Evolutionary conservation across 805 yeast species (phyloP).

Genomic region (Ogataea paradorogensis): DNA sequence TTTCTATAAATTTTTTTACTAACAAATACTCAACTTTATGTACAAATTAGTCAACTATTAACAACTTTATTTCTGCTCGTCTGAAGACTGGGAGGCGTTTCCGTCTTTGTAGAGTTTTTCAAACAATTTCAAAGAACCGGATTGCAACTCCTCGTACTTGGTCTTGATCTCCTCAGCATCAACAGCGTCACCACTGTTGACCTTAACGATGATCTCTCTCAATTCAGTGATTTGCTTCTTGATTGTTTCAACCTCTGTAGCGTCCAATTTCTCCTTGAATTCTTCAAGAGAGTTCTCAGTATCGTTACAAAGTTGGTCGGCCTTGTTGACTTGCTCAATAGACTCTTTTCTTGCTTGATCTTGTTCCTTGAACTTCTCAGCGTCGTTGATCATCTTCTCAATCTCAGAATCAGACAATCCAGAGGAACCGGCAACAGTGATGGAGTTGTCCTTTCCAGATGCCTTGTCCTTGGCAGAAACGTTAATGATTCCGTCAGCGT

Average conservation of each 20-base stretch:
- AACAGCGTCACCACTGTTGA: slow-evolving; percentile 48
- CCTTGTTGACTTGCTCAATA: slow-evolving; percentile 72
- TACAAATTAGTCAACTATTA: slow-evolving; percentile 12
- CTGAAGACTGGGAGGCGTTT: slow-evolving; percentile 14
- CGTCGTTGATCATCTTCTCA: slow-evolving; percentile 59
- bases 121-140: slow-evolving; percentile 70
- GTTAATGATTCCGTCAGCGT: slow-evolving; percentile 89
- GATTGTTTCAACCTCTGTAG: slow-evolving; percentile 46
- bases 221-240: slow-evolving; percentile 54
- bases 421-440: slow-evolving; percentile 66
- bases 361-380: slow-evolving; percentile 55
- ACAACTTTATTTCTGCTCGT: slow-evolving; percentile 17
- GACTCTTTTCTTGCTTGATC: slow-evolving; percentile 60
- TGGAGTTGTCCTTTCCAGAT: slow-evolving; percentile 72
- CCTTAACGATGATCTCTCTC: slow-evolving; percentile 65
- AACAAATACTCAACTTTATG: slow-evolving; percentile 7
- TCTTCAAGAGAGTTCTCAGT: slow-evolving; percentile 83
- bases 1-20: slow-evolving; percentile 1
- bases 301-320: slow-evolving; percentile 78
- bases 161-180: slow-evolving; percentile 59
- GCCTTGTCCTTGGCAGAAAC: slow-evolving; percentile 80
- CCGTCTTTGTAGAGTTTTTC: slow-evolving; percentile 57
- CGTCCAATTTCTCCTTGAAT: slow-evolving; percentile 60
- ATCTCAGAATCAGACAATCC: slow-evolving; percentile 71
- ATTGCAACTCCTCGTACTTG: slow-evolving; percentile 74